These are phyloP conservation scores for Microdochium trichocladiopsis DNA, from an alignment of 2,329 filamentous ascomycete species.

Conservation along the genomic window DNA sequence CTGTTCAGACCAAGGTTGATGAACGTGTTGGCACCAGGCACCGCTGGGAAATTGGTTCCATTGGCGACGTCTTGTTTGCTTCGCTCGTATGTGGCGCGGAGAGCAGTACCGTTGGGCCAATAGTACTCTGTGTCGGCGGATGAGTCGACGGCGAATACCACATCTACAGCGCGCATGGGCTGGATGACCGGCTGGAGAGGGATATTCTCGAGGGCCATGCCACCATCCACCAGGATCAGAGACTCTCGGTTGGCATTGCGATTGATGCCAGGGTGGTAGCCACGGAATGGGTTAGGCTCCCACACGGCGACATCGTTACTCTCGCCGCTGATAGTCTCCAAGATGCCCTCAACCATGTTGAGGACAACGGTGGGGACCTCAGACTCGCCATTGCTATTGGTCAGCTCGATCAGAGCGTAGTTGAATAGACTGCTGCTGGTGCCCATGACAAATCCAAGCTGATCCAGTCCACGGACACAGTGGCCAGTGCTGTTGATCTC, in stretches of 20 bases:
- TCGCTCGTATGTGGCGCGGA: constrained; percentile 69
- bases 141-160: constrained; percentile 74
- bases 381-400: constrained; percentile 31
- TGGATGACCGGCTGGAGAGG: constrained; percentile 74
- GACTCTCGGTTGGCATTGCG: constrained; percentile 41
- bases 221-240: constrained; percentile 72
- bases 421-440: constrained; percentile 85
- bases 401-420: constrained; percentile 53
- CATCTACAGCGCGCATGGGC: constrained; percentile 63
- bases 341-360: constrained; percentile 40
- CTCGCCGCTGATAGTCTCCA: constrained; percentile 46
- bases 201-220: constrained; percentile 72
- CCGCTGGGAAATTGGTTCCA: constrained; percentile 61
- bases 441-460: constrained; percentile 76
- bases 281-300: constrained; percentile 67
- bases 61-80: constrained; percentile 49
- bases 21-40: constrained; percentile 72
- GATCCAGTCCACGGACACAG: constrained; percentile 78
- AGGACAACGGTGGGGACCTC: constrained; percentile 40
- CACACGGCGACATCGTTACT: constrained; percentile 70
- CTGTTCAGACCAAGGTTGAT: constrained; percentile 70
- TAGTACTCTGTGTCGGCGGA: constrained; percentile 62
- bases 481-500: constrained; percentile 42
- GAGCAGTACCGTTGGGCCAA: constrained; percentile 73
- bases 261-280: constrained; percentile 54